Base-by-base conservation (phyloP, 257 asterid species). In the Cynanchum wilfordii region DNA sequence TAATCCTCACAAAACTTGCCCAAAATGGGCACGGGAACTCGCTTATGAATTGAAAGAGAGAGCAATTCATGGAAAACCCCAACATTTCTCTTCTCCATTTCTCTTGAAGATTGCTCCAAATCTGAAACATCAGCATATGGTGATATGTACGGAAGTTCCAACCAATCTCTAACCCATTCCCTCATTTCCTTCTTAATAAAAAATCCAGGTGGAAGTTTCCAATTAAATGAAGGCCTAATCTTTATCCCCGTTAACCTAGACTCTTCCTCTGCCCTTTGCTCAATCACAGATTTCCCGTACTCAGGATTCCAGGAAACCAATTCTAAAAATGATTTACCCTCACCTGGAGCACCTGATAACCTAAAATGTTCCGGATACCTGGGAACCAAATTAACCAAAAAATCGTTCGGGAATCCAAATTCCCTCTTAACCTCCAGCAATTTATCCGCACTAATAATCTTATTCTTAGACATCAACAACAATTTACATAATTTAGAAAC, bases 121-220 rank as follows among this genome's bases (percentile, higher is more conserved):
- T 70, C 83, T 0, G 89, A 87, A 9, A 65, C 86, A 63, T 95
- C 98, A 45, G 79, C 87, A 24, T 92, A 92, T 0, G 98, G 99
- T 42, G 98, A 95, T 66, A 90, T 75, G 77, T 92, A 95, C 8
- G 97, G 96, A 22, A 95, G 76, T 80, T 92, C 99, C 76, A 87
- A 81, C 98, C 98, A 95, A 78, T 95, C 97, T 79, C 90, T 85
- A 60, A 95, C 79, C 98, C 99, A 92, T 74, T 92, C 98, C 86
- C 96, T 87, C 94, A 95, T 92, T 68, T 87, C 96, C 90, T 89
- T 87, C 89, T 82, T 92, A 60, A 92, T 73, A 70, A 79, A 85
- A 68, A 95, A 86, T 0, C 97, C 98, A 0, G 79, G 81, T 0
- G 96, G 98, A 57, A 92, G 91, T 69, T 84, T 86, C 98, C 97